Evolutionary conservation across 169 alveolate species (phyloP).

Genomic region (Plasmodium malariae): DNA sequence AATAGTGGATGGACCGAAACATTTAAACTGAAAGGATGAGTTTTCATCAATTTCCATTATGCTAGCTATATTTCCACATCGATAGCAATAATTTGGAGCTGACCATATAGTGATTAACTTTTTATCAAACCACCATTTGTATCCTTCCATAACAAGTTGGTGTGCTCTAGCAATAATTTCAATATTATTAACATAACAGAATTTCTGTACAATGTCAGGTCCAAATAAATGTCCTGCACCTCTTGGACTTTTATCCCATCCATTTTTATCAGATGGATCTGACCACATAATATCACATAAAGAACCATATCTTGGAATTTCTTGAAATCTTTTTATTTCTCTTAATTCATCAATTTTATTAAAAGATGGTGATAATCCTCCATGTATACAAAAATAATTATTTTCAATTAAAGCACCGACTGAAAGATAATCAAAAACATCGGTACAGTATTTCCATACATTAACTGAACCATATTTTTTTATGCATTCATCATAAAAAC

Average conservation of each 20-base stretch:
- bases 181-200: conserved; percentile 95
- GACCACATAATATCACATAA: conserved; percentile 99
- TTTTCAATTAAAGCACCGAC: conserved; percentile 98
- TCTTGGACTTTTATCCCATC: conserved; percentile 98
- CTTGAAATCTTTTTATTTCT: conserved; percentile 90
- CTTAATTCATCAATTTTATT: conserved; percentile 95
- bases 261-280: conserved; percentile 92
- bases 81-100: conserved; percentile 99
- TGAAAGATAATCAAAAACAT: conserved; percentile 98
- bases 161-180: conserved; percentile 99
- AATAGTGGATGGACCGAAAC: conserved; percentile 39
- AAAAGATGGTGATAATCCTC: conserved; percentile 98
- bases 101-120: conserved; percentile 97
- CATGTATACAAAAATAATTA: conserved; percentile 97
- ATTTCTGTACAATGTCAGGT: conserved; percentile 94
- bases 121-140: conserved; percentile 95
- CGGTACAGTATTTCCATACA: conserved; percentile 98
- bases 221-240: conserved; percentile 99
- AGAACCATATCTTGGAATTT: conserved; percentile 97
- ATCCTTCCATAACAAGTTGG: conserved; percentile 99
- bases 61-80: conserved; percentile 99
- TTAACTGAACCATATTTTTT: conserved; percentile 98
- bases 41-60: conserved; percentile 97
- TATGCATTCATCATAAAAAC: conserved; percentile 99
- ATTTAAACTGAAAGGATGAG: conserved; percentile 15